Evolutionary conservation across 495 filamentous ascomycete species (phyloP).

Genomic region (Elasticomyces elasticus): DNA sequence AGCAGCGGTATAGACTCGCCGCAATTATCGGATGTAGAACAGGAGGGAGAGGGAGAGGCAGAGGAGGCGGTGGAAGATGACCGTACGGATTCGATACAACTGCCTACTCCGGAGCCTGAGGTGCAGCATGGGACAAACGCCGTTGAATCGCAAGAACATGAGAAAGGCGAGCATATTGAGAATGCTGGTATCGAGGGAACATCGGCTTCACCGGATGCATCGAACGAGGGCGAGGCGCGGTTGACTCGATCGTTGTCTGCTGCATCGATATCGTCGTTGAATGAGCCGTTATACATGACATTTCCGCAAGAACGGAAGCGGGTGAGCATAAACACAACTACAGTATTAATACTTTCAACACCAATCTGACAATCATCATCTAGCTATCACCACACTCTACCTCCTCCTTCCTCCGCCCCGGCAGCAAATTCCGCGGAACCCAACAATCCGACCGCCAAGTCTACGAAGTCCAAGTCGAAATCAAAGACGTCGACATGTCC

Average conservation of each 20-base stretch:
- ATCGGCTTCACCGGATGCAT: conserved; percentile 23
- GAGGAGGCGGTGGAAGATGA: conserved; percentile 1
- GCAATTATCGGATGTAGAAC: neutral
- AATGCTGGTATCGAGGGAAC: conserved; percentile 24
- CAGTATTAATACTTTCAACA: neutral
- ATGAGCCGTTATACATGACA: conserved; percentile 11
- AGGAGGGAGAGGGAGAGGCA: neutral
- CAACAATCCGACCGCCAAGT: conserved; percentile 84
- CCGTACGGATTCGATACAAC: conserved; percentile 6
- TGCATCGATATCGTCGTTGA: neutral
- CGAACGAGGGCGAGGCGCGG: conserved; percentile 12
- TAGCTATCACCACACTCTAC: conserved; percentile 36
- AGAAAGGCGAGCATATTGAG: conserved; percentile 21
- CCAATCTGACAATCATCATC: neutral
- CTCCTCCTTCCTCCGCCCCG: conserved; percentile 77
- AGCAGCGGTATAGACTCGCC: neutral
- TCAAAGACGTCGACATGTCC: conserved; percentile 90
- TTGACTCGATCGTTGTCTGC: conserved; percentile 5
- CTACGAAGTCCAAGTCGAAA: conserved; percentile 93
- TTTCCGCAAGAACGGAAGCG: conserved; percentile 2
- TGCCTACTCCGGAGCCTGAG: conserved; percentile 10
- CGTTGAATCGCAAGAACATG: neutral
- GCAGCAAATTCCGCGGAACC: conserved; percentile 79
- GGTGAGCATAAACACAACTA: too few species aligned
- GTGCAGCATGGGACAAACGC: neutral